Percentiles rank a stretch among this genome's conserved stretches.
Evolutionary conservation across 2,329 filamentous ascomycete genomes (phyloP).

Genomic region (Daldinia eschscholtzii): DNA sequence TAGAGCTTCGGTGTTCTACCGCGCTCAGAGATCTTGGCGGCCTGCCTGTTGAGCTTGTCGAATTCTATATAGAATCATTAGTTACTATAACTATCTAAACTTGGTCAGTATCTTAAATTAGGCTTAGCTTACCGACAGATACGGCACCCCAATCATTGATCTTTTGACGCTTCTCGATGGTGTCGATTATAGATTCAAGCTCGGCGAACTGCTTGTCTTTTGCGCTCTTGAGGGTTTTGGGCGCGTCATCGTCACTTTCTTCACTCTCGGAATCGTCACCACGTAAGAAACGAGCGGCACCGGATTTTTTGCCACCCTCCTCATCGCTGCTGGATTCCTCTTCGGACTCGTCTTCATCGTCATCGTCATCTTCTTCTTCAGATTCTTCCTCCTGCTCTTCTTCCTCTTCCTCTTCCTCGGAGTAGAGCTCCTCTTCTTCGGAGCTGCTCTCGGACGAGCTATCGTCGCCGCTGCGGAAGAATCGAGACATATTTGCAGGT

Average conservation of each 20-base stretch:
- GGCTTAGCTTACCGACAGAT: slow-evolving; percentile 75
- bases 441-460: slow-evolving; percentile 97
- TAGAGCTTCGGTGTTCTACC: slow-evolving; percentile 90
- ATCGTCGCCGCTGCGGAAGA: slow-evolving; percentile 92
- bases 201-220: slow-evolving; percentile 98
- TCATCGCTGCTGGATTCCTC: slow-evolving; percentile 73
- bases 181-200: slow-evolving; percentile 86
- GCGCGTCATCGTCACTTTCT: slow-evolving; percentile 87
- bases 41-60: slow-evolving; percentile 92
- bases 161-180: slow-evolving; percentile 97
- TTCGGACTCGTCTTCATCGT: slow-evolving; percentile 65
- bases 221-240: slow-evolving; percentile 92
- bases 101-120: slow-evolving; percentile 9
- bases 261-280: slow-evolving; percentile 81
- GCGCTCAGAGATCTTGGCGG: slow-evolving; percentile 80
- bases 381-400: slow-evolving; percentile 65
- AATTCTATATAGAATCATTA: slow-evolving; percentile 73
- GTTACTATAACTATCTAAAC: slow-evolving; percentile 2
- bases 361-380: slow-evolving; percentile 65
- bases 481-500: slow-evolving; percentile 80
- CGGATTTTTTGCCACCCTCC: slow-evolving; percentile 73
- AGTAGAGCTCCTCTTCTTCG: slow-evolving; percentile 96
- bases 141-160: slow-evolving; percentile 98
- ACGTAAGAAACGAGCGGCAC: slow-evolving; percentile 86
- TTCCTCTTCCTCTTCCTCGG: slow-evolving; percentile 79